Evolutionary conservation across 2,329 filamentous ascomycete genomes (phyloP).

Genomic region (Fusarium sp.): DNA sequence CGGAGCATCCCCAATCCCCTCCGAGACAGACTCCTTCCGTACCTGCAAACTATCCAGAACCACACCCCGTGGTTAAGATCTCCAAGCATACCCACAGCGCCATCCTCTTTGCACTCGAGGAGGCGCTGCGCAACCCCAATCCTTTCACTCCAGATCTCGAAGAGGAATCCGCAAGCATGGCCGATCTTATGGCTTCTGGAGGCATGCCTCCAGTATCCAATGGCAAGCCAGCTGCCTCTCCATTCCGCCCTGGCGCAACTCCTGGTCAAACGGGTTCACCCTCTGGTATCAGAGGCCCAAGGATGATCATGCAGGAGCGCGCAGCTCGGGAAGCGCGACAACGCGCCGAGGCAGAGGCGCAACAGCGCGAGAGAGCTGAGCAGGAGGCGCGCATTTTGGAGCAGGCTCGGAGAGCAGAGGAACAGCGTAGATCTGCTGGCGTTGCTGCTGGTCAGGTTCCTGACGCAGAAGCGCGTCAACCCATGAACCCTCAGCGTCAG

Average conservation of each 20-base stretch:
- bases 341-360: constrained; percentile 72
- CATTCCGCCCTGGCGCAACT: constrained; percentile 58
- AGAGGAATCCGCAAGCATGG: constrained; percentile 93
- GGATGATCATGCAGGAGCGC: constrained; percentile 91
- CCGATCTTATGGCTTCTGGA: constrained; percentile 75
- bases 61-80: constrained; percentile 68
- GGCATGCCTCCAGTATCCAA: constrained; percentile 64
- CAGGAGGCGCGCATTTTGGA: constrained; percentile 65
- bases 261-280: constrained; percentile 65
- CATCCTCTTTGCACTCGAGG: constrained; percentile 91
- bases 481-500: constrained; percentile 48
- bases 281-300: constrained; percentile 80
- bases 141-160: constrained; percentile 83
- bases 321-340: constrained; percentile 78
- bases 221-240: constrained; percentile 60
- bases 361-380: constrained; percentile 66
- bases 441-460: constrained; percentile 53
- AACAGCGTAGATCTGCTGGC: constrained; percentile 64
- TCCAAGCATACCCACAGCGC: constrained; percentile 88
- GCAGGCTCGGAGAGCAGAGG: constrained; percentile 65
- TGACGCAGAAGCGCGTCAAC: constrained; percentile 45
- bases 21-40: constrained; percentile 42
- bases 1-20: constrained; percentile 44
- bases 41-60: constrained; percentile 48
- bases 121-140: constrained; percentile 84